Evolutionary conservation across 2,329 filamentous ascomycete species (phyloP).

Genomic region (Alternaria atra): DNA sequence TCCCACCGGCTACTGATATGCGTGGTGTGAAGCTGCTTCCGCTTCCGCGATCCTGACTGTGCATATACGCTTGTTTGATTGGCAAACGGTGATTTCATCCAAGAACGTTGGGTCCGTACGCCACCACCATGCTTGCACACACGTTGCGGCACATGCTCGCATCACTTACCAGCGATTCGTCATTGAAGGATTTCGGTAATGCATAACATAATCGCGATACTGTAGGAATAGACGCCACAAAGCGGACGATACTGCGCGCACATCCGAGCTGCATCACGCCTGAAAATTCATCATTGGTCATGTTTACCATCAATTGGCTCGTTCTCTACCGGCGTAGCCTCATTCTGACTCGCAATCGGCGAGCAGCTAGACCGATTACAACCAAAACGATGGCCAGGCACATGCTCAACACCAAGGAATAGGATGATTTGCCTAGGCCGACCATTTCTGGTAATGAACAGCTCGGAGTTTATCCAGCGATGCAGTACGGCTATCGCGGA

Average conservation of each 20-base stretch:
- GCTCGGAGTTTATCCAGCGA: not conserved
- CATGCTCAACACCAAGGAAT: not conserved
- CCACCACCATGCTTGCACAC: conserved; percentile 4
- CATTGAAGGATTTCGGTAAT: not conserved
- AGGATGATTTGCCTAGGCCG: not conserved
- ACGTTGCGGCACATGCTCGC: not conserved
- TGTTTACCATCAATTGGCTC: conserved; percentile 1
- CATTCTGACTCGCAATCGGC: conserved; percentile 7
- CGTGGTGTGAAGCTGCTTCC: not conserved
- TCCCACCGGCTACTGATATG: not conserved
- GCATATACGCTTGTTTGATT: conserved; percentile 1
- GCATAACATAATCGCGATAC: not conserved
- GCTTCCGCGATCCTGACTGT: conserved; percentile 12
- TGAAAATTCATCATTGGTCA: not conserved
- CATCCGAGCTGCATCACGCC: not conserved
- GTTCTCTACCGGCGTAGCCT: not conserved
- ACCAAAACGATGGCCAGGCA: not conserved
- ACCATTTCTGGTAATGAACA: not conserved
- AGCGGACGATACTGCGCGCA: not conserved
- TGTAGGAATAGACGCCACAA: not conserved
- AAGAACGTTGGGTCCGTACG: conserved; percentile 6
- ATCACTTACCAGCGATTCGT: not conserved
- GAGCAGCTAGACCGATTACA: not conserved
- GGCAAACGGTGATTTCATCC: not conserved
- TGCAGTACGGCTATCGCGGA: not conserved